Evolutionary conservation across 2,329 filamentous ascomycete species (phyloP).

Genomic region (Polychaeton citri): DNA sequence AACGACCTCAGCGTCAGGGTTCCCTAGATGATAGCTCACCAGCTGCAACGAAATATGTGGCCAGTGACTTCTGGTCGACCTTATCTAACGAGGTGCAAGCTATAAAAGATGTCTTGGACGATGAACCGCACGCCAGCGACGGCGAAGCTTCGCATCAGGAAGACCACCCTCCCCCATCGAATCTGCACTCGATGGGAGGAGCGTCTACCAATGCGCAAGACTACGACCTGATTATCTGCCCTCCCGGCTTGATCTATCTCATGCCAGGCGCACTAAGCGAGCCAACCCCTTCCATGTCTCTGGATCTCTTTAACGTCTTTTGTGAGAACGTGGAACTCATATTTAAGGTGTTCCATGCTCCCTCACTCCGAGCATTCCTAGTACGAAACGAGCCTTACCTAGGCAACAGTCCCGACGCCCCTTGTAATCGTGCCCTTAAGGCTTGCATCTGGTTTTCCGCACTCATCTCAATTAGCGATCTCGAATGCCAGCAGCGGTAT

Average conservation of each 20-base stretch:
- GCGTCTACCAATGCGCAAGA: conserved; percentile 1
- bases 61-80: conserved; percentile 19
- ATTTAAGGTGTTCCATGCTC: conserved; percentile 17
- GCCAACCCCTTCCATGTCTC: conserved; percentile 7
- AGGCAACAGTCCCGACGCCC: conserved; percentile 10
- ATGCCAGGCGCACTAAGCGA: conserved; percentile 19
- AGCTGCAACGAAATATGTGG: conserved; percentile 12
- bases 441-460: conserved; percentile 19
- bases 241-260: conserved; percentile 16
- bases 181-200: not conserved
- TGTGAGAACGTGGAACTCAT: conserved; percentile 16
- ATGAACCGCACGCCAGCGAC: conserved; percentile 5
- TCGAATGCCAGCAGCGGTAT: conserved; percentile 12
- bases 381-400: conserved; percentile 13
- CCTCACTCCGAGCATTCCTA: conserved; percentile 13
- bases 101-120: conserved; percentile 18
- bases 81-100: conserved; percentile 19
- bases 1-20: not conserved
- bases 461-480: conserved; percentile 16
- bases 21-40: not conserved
- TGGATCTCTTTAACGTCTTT: conserved; percentile 11
- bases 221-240: conserved; percentile 19
- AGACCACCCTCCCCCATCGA: conserved; percentile 1
- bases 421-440: conserved; percentile 14
- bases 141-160: conserved; percentile 9